Base-by-base conservation (phyloP, 192 early-diverging fungal species). In the Coemansia sp. region DNA sequence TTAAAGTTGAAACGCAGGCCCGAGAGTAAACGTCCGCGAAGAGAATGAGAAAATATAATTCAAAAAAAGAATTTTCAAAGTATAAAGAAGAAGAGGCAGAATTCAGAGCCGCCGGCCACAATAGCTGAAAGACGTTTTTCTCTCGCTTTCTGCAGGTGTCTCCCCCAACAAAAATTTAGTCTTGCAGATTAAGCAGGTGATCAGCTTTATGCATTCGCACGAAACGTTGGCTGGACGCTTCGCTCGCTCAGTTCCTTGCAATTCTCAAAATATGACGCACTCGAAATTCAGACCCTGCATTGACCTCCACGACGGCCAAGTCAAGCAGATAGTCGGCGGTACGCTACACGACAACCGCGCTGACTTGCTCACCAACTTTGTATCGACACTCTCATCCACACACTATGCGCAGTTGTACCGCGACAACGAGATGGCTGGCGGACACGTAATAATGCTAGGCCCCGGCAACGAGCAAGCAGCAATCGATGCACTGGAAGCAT, bases 301-400 rank as follows among this genome's bases (percentile, higher is more conserved):
- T 70, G 98, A 99, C 85, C 85, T 99, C 53, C 98, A 99, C 85
- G 73, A 89, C 40, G 98, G 98, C 42, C 89, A 94, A 77, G 98
- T 99, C 66, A 99, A 99, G 83, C 98, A 99, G 77, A 98, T 99
- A 61, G 95, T 99, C 51, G 98, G 98, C 35, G 95, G 93, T 44
- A 92, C 96, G 51, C 85, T 99, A 19, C 86, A 75, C 68, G 92
- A 93, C 69, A 63, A 71, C 42, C 62, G 79, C 39, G 84, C 78
- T 13, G 27, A 16, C 13, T 85, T 97, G 24, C 81, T 86, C 44
- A 97, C 95, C 1, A 99, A 99, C 87, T 98, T 96, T 88, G 94
- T 97, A 1, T 93, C 96, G 2, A 83, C 76, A 87, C 91, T 87
- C 39, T 87, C 94, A 0, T 85, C 95, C 5, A 62, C 71, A n/a